These are phyloP conservation scores for Microdochium trichocladiopsis DNA, from an alignment of 2,329 filamentous ascomycete genomes.

Conservation along the genomic window DNA sequence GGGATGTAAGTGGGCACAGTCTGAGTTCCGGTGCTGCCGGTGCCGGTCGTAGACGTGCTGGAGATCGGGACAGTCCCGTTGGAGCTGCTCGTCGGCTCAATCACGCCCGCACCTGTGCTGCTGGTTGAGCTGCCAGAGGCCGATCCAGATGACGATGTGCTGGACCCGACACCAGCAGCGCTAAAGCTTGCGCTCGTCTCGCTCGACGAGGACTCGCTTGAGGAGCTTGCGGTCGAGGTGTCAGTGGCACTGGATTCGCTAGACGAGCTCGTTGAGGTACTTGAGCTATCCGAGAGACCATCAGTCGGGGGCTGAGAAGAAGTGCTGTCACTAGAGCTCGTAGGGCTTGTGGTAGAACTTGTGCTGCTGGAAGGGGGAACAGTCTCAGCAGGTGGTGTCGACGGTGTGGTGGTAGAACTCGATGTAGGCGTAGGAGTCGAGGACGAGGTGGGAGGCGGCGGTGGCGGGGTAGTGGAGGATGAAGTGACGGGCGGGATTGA, in stretches of 20 bases:
- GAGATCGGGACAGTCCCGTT: no score
- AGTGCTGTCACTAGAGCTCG: not conserved
- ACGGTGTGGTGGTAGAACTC: not conserved
- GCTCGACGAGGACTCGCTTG: no score
- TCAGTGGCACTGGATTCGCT: no score
- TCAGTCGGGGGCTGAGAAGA: not conserved
- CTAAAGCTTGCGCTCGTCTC: not conserved
- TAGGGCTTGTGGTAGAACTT: slow-evolving; percentile 5
- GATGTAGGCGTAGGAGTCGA: slow-evolving; percentile 4
- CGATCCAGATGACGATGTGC: not conserved
- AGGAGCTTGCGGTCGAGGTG: no score
- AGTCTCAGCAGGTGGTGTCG: slow-evolving; percentile 4
- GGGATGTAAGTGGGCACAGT: not conserved
- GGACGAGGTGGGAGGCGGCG: not conserved
- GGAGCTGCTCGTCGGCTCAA: no score
- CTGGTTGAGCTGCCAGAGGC: no score
- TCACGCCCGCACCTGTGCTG: not conserved
- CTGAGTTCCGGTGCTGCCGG: not conserved
- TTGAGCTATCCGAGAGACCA: no score
- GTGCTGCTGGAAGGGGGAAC: slow-evolving; percentile 4
- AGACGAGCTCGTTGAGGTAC: no score
- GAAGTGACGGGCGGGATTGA: slow-evolving; percentile 3
- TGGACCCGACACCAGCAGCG: not conserved
- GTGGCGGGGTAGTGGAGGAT: slow-evolving; percentile 3
- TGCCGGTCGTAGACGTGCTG: not conserved